A percentile compares a stretch with the other conserved stretches of the same genome.
Conservation (phyloP, 768 basidiomycete species). For the Exsudoporus frostii region DNA sequence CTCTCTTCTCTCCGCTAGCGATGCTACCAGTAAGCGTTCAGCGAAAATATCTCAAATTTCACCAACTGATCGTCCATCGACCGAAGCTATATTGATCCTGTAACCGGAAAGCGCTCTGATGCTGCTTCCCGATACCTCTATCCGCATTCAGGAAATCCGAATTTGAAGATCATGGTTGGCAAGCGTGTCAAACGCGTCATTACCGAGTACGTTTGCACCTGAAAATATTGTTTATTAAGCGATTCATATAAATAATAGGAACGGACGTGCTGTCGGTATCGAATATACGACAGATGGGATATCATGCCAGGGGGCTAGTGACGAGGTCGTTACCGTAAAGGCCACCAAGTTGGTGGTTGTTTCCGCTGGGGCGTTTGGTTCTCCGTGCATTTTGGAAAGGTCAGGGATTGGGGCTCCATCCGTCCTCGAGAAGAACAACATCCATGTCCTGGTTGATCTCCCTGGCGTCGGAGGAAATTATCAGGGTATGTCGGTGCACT, state of each 20-base stretch:
- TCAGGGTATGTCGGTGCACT: slow-evolving; percentile 35
- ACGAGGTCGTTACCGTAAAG: slow-evolving; percentile 14
- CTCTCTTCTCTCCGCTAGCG: slow-evolving; percentile 3
- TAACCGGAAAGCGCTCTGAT: slow-evolving; percentile 36
- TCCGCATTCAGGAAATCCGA: slow-evolving; percentile 26
- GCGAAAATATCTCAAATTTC: background rate
- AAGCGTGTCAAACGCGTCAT: slow-evolving; percentile 12
- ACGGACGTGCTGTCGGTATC: slow-evolving; percentile 36
- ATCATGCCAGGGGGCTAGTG: slow-evolving; percentile 15
- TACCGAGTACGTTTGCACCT: slow-evolving; percentile 1
- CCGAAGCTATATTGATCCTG: slow-evolving; percentile 49
- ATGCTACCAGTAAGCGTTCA: slow-evolving; percentile 13
- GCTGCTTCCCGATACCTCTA: slow-evolving; percentile 38
- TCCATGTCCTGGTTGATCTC: slow-evolving; percentile 55
- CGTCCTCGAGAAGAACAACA: slow-evolving; percentile 44
- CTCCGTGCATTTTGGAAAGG: slow-evolving; percentile 53
- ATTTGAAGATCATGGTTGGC: slow-evolving; percentile 32
- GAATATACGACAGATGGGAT: slow-evolving; percentile 32
- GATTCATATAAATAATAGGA: slow-evolving; percentile 15
- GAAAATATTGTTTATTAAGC: too few species aligned
- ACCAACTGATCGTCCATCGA: background rate
- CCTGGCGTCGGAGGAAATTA: slow-evolving; percentile 78
- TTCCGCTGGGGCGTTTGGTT: slow-evolving; percentile 54
- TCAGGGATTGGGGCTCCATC: slow-evolving; percentile 64
- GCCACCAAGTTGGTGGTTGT: slow-evolving; percentile 45